Evolutionary conservation across 2,329 filamentous ascomycete genomes (phyloP), one percentile per base, ranked within the genome.

Genomic region (Zymoseptoria ardabiliae): DNA sequence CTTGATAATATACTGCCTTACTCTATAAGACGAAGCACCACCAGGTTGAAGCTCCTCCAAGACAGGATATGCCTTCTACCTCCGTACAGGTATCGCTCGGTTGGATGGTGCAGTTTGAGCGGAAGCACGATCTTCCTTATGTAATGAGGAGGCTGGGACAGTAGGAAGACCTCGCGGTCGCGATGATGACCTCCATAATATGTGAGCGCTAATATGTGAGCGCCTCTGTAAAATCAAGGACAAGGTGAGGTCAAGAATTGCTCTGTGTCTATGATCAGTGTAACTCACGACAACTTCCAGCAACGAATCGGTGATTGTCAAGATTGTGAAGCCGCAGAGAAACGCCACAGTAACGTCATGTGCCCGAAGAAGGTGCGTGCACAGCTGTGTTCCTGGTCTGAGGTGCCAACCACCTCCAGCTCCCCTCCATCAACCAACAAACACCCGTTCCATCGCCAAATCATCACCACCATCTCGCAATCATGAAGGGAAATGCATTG

Each of bases 401-500:
- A 4, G 13, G 19, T 5, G 2, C 17, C 35, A 11, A 35, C 30
- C 30, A 17, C 11, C 11, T 17, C 10, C 17, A 17, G 17, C 22
- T 28, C 51, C 20, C 23, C 58, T 28, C 23, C 35, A 20, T 58
- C 57, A 41, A 28, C 56, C 57, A 30, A 54, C 51, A 20, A 45
- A 50, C 55, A 23, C 49, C 58, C 28, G 20, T 53, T 57, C 49
- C 53, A 22, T 50, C 53, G 22, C 57, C 56, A 58, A 56, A 54
- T 48, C 50, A 51, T 50, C 57, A 63, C 56, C 55, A 51, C 52
- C 61, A 54, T 52, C 57, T 55, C 50, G 54, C 63, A 61, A 67
- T 63, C 67, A 97, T 97, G 93, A 97, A 95, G 87, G 86, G 86
- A 77, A 81, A 87, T 78, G 80, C 91, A 72, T 77, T 96, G 73